phyloP scores from a whole-genome alignment of 495 filamentous ascomycete genomes.

The Oleoguttula mirabilis region DNA sequence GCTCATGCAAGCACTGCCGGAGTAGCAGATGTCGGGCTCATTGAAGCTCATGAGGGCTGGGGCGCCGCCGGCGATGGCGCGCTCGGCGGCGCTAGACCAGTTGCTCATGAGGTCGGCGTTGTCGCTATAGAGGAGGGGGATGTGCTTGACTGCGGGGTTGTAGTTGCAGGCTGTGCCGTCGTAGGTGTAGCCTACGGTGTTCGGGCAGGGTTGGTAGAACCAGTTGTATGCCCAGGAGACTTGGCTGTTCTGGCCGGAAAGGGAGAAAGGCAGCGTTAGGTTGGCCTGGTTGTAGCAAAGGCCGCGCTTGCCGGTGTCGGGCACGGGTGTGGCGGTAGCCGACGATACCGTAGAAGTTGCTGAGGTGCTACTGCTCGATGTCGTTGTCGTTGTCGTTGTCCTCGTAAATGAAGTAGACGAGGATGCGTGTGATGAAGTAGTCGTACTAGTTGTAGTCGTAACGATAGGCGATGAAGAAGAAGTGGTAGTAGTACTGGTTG shows the following conservation, averaged over 20 bases:
- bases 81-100: neutral
- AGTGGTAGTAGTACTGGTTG: too few species aligned
- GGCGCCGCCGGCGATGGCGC: neutral
- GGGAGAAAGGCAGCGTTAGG: neutral
- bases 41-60: neutral
- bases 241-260: neutral
- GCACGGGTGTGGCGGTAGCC: neutral
- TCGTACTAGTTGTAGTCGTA: too few species aligned
- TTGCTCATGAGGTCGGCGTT: neutral
- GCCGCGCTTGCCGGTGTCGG: neutral
- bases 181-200: neutral
- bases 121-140: neutral
- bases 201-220: neutral
- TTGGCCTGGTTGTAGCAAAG: neutral
- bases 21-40: neutral
- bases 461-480: too few species aligned
- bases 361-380: neutral
- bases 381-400: neutral
- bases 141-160: neutral
- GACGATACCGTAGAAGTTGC: neutral
- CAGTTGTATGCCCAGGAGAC: constrained; percentile 2
- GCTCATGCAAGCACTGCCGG: neutral
- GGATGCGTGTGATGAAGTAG: neutral
- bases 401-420: neutral
- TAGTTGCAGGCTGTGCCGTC: neutral